phyloP scores from a whole-genome alignment of 768 basidiomycete genomes.

The Kondoa subrosea region DNA sequence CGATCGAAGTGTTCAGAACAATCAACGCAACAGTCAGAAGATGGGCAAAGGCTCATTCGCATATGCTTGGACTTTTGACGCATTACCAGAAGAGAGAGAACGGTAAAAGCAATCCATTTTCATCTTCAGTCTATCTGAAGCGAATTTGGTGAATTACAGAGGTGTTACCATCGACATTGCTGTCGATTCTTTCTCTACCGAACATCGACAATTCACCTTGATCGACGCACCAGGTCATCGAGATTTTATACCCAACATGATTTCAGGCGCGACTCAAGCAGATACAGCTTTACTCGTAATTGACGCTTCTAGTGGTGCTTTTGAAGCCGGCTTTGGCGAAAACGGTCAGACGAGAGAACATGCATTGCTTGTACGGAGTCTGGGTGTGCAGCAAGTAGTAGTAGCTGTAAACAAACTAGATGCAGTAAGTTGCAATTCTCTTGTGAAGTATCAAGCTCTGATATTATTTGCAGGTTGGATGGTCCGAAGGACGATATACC shows the following conservation, averaged over 20 bases:
- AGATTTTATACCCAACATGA: conserved; percentile 99
- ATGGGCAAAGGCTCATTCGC: conserved; percentile 88
- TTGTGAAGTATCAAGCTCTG: not conserved
- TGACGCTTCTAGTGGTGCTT: conserved; percentile 75
- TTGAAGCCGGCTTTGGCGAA: conserved; percentile 84
- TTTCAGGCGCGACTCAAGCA: conserved; percentile 91
- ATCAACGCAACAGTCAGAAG: conserved; percentile 75
- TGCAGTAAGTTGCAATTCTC: conserved; percentile 39
- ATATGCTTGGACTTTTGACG: conserved; percentile 96
- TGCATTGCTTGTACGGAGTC: conserved; percentile 69
- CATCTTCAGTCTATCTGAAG: not conserved
- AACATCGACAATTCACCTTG: conserved; percentile 66
- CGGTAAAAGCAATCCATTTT: conserved; percentile 39
- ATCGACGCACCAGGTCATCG: conserved; percentile 93
- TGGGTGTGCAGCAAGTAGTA: conserved; percentile 79
- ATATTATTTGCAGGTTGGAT: conserved; percentile 51
- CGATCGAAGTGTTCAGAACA: conserved; percentile 64
- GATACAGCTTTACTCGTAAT: conserved; percentile 88
- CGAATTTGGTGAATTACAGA: conserved; percentile 35
- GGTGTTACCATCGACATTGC: conserved; percentile 98
- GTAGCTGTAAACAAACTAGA: conserved; percentile 93
- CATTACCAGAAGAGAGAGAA: conserved; percentile 77
- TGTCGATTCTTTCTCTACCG: conserved; percentile 46
- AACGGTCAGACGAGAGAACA: conserved; percentile 95
- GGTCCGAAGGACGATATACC: conserved; percentile 66